Evolutionary conservation across 2,329 filamentous ascomycete species (phyloP), one percentile per base, ranked within the genome.

Genomic region (Cordyceps tenuipes): DNA sequence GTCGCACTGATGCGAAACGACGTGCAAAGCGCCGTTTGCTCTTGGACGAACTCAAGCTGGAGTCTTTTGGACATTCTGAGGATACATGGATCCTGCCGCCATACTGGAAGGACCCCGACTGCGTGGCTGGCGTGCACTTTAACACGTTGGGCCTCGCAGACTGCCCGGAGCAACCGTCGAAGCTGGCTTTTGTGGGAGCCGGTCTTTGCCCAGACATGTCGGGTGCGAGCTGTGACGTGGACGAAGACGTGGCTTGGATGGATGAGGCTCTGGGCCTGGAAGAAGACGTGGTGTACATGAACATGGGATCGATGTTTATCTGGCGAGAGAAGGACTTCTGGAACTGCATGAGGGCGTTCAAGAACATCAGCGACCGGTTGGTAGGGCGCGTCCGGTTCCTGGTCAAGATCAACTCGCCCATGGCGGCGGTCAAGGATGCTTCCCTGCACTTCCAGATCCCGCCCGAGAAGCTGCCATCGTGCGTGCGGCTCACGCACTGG

Each of bases 291-390:
- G 53, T 56, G 26, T 56, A 56, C 41, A 56, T 56, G 43, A 56
- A 56, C 41, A 56, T 56, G 53, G 53, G 53, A 1, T 56, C 53
- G 41, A 56, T 56, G 53, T 56, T 46, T 21, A 56, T 56, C 39
- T 56, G 53, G 53, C 34, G 41, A 46, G 19, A 47, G n/a, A 19
- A 56, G 9, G 53, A 56, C 1, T 56, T 46, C 19, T 46, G 53
- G 39, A 56, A 47, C 26, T 56, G 53, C 26, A 56, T 56, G 17
- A 29, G 29, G 2, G 53, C 41, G n/a, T 56, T 56, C 17, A 9
- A 31, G 9, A 34, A 17, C 34, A 3, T 56, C 31, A 23, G 36
- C 17, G n/a, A 47, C 10, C 19, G 34, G 6, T 41, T 23, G 3
- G 9, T 17, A 3, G 53, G 53, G 5, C 41, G 41, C 10, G 41